Evolutionary conservation across 2,329 filamentous ascomycete species (phyloP).

Genomic region (Ceratocystis huliohia): DNA sequence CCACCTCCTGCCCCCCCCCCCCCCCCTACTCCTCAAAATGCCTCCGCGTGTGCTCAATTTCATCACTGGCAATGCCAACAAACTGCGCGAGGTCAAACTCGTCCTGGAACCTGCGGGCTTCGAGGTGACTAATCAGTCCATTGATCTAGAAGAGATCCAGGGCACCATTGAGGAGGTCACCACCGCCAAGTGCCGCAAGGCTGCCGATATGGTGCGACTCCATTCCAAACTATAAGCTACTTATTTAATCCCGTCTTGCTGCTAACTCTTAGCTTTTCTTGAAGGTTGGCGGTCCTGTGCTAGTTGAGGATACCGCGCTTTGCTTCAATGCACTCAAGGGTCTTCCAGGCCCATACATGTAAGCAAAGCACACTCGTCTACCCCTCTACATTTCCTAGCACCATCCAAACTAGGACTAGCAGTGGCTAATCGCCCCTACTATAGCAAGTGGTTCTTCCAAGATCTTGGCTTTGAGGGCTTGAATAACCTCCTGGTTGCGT

Average conservation of each 20-base stretch:
- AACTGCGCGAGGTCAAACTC: conserved; percentile 75
- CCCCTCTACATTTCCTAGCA: background rate
- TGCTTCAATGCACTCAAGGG: conserved; percentile 84
- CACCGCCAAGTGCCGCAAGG: conserved; percentile 69
- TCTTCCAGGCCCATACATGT: conserved; percentile 96
- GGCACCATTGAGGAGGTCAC: conserved; percentile 88
- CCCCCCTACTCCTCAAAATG: conserved; percentile 28
- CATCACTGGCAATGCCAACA: conserved; percentile 93
- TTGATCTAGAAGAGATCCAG: conserved; percentile 84
- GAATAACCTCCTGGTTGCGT: conserved; percentile 79
- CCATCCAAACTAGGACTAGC: too few species aligned
- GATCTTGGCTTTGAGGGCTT: conserved; percentile 71
- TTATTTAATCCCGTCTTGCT: too few species aligned
- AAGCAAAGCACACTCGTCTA: conserved; percentile 27
- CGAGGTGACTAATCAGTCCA: conserved; percentile 55
- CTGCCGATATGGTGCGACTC: conserved; percentile 56
- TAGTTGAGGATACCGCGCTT: conserved; percentile 91
- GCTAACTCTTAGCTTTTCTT: background rate
- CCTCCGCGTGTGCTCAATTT: conserved; percentile 55
- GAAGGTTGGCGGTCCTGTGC: conserved; percentile 70
- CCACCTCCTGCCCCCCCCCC: too few species aligned
- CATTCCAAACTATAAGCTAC: background rate
- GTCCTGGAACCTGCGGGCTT: conserved; percentile 63
- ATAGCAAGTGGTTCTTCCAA: conserved; percentile 86
- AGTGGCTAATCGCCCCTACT: background rate